phyloP scores from a whole-genome alignment of 495 filamentous ascomycete species.

The Neurospora sp. region DNA sequence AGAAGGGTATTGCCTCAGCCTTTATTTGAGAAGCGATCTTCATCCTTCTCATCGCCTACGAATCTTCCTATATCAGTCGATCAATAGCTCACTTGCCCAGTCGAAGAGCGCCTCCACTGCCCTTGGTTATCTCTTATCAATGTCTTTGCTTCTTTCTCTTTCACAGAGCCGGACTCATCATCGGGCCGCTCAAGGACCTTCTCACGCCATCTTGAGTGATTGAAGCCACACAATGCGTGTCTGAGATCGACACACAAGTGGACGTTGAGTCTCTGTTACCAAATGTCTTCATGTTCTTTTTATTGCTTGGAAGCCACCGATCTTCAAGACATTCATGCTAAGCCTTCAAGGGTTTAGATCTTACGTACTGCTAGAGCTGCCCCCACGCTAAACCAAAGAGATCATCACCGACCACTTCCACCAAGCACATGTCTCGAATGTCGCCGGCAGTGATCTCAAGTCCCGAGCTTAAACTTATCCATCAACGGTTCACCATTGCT shows the following conservation, averaged over 20 bases:
- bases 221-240: background rate
- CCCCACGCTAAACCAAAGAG: background rate
- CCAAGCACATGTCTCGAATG: background rate
- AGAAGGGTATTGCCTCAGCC: too few species aligned
- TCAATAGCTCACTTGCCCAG: background rate
- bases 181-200: background rate
- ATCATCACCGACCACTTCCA: background rate
- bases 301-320: background rate
- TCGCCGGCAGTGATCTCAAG: background rate
- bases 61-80: background rate
- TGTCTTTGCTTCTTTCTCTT: background rate
- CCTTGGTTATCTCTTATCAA: background rate
- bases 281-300: background rate
- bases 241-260: background rate
- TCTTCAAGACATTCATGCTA: background rate
- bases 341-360: background rate
- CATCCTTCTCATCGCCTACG: background rate
- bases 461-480: background rate
- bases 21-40: background rate
- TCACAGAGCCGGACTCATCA: background rate
- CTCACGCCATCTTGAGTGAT: background rate
- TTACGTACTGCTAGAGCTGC: background rate
- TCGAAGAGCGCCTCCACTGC: background rate
- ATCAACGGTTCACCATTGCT: background rate
- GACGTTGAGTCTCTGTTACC: background rate